Percentiles rank a stretch among this genome's conserved stretches.
phyloP scores from a whole-genome alignment of 2,329 filamentous ascomycete genomes.

The Chrysoporthe puriensis region DNA sequence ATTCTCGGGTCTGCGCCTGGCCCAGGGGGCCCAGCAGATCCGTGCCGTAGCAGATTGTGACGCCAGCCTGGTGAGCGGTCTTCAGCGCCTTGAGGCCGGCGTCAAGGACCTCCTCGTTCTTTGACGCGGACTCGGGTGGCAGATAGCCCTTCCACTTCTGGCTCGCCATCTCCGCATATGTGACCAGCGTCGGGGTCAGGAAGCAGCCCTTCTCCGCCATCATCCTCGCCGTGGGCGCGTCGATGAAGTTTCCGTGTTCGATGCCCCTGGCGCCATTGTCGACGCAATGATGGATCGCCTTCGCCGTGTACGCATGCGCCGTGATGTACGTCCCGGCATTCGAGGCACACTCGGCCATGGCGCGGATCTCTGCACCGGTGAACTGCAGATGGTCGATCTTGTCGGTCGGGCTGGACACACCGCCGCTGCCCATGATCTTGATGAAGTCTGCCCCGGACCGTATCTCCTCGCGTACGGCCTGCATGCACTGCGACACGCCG shows the following conservation, averaged over 20 bases:
- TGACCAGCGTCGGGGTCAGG: slow-evolving; percentile 55
- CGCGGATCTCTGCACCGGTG: slow-evolving; percentile 53
- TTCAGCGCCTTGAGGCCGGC: slow-evolving; percentile 49
- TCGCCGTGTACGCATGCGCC: slow-evolving; percentile 56
- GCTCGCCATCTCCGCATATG: slow-evolving; percentile 51
- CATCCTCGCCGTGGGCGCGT: slow-evolving; percentile 44
- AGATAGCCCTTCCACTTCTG: slow-evolving; percentile 46
- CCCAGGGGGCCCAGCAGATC: slow-evolving; percentile 57
- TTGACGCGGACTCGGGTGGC: slow-evolving; percentile 44
- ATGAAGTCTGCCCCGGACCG: slow-evolving; percentile 56
- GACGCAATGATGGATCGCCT: slow-evolving; percentile 54
- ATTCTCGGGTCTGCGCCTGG: slow-evolving; percentile 53
- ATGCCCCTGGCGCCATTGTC: slow-evolving; percentile 56
- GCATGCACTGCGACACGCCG: slow-evolving; percentile 54
- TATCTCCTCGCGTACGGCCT: slow-evolving; percentile 53
- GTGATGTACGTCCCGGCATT: slow-evolving; percentile 56
- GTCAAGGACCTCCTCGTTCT: slow-evolving; percentile 52
- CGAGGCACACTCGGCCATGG: slow-evolving; percentile 51
- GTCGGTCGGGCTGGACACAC: slow-evolving; percentile 56
- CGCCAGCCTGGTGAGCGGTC: slow-evolving; percentile 52
- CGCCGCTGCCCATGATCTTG: slow-evolving; percentile 60
- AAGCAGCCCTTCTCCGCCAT: slow-evolving; percentile 52
- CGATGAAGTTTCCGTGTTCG: slow-evolving; percentile 46
- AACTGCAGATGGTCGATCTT: slow-evolving; percentile 56
- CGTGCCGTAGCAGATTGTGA: slow-evolving; percentile 58